Base-by-base conservation (phyloP, 2,329 filamentous ascomycete genomes). In the Colletotrichum noveboracense region DNA sequence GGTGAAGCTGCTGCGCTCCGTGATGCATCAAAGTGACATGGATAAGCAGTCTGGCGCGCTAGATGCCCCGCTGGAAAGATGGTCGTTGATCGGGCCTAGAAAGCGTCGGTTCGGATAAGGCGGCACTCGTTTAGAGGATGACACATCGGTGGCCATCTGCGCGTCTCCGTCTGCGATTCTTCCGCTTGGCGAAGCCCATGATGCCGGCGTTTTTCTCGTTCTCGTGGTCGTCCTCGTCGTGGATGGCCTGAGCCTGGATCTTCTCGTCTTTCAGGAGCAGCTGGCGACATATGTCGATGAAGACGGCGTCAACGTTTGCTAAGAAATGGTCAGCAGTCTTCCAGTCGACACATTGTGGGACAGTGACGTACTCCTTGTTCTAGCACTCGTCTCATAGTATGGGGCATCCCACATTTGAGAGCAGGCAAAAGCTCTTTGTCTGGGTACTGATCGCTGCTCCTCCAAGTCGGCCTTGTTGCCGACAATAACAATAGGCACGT, bases 401-500 rank as follows among this genome's bases (percentile, higher is more conserved):
- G 96, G 96, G 43, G 94, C 94, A 24, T 93, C 94, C 96, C 96
- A 98, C 81, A 91, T 91, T 82, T 97, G 95, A n/a, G 94, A 96
- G 77, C 97, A 91, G 36, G 93, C 91, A 82, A 98, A 98, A 7
- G 95, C 96, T 79, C 93, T 93, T 77, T 94, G 93, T 67, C 95
- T 91, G 14, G 94, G 92, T 10, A 98, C 94, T 24, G 91, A 91
- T 34, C 95, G 92, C 83, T 96, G 94, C 82, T 98, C 95, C 85
- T 97, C 95, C 58, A 98, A 89, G 81, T 98, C 95, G 76, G 94
- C 94, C 85, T 98, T 98, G 88, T 98, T 98, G 77, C 95, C 95
- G 62, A 97, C 95, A 77, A 98, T 95, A 66, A 98, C 95, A 82
- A 98, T 94, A 26, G 95, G 95, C 6, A 96, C 92, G 77, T 93